Evolutionary conservation across 345 rosid genomes (phyloP), one percentile per base, ranked within the genome.

Genomic region (Balakata baccata): DNA sequence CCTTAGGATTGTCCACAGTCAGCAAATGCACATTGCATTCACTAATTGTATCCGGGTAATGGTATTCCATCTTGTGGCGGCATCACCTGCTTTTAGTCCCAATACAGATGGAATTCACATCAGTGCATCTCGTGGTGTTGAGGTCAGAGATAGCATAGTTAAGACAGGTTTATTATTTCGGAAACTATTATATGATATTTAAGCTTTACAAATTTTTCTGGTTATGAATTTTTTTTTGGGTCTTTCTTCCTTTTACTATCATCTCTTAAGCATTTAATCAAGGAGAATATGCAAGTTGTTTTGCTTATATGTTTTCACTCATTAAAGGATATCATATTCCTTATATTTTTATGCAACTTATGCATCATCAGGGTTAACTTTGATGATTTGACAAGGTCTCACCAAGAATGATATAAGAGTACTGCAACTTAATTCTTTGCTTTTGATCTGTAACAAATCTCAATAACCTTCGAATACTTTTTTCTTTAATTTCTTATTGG

Each of bases 51-150:
- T 73, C 38, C 81, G 90, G 74, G 98, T 94, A 62, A 56, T 43
- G 20, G 71, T 73, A 3, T 84, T 87, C 64, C 72, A 75, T 68
- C 75, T 92, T 3, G 61, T 71, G 46, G 93, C 90, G 77, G 77
- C 80, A 51, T 94, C 97, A 53, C 98, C 98, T 3, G 84, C 84
- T 11, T 66, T 11, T 16, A 94, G 97, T 80, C 98, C 98, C 20
- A 94, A 94, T 51, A 90, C 98, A 0, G 98, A 94, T 84, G 98
- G 98, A 66, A 86, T 92, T 74, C 98, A 92, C 70, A 81, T 94
- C 29, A 92, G 95, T 75, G 78, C 83, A 69, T 90, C 97, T 71
- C 90, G 82, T 54, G 88, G 89, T 73, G 87, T 94, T 64, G 71
- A 74, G 63, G 75, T 92, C 45, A 85, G 78, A 74, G 77, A 90